Evolutionary conservation across 306 rosid genomes (phyloP), one percentile per base, ranked within the genome.

Genomic region (Inga laurina): DNA sequence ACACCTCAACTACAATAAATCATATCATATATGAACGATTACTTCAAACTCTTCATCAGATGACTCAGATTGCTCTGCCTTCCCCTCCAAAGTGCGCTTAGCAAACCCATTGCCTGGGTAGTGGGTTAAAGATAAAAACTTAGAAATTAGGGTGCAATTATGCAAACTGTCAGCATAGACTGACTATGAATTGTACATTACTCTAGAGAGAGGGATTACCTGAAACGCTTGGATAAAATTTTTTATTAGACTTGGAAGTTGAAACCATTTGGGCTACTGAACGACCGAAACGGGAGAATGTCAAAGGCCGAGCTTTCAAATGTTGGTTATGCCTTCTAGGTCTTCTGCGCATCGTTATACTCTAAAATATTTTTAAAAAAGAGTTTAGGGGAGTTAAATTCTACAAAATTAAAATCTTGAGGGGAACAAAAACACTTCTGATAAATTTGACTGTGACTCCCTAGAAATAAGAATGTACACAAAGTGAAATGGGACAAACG

Each of bases 41-140:
- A 92, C 99, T 43, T 91, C 92, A 79, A 87, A 92, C 71, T 90
- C 93, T 70, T 88, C 96, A 51, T 84, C 88, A 12, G 93, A 92
- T 67, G 91, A 87, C 72, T 82, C 94, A 0, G 86, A 80, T 37
- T 79, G 72, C 51, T 86, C 87, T 8, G 69, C 62, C 83, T 65
- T 84, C 35, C 67, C 80, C 75, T 86, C 85, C 70, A 81, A 56
- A 72, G 69, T 67, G 21, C 27, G 62, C 80, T 80, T 84, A 9
- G 72, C 37, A 49, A 72, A 51, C 66, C 75, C 85, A 52, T 87
- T 79, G 72, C 87, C 97, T 94, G 78, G 77, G 30, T 71, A 83
- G 57, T 41, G 45, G 54, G 18, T 77, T 44, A 76, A n/a, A 51
- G 41, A 66, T 59, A 76, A n/a, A 44, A 41, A 66, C 32, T 57